Percentiles rank a stretch among this genome's conserved stretches.
These are phyloP conservation scores for Chaetomiaceae sp. DNA, from an alignment of 2,329 filamentous ascomycete genomes.

Conservation along the genomic window DNA sequence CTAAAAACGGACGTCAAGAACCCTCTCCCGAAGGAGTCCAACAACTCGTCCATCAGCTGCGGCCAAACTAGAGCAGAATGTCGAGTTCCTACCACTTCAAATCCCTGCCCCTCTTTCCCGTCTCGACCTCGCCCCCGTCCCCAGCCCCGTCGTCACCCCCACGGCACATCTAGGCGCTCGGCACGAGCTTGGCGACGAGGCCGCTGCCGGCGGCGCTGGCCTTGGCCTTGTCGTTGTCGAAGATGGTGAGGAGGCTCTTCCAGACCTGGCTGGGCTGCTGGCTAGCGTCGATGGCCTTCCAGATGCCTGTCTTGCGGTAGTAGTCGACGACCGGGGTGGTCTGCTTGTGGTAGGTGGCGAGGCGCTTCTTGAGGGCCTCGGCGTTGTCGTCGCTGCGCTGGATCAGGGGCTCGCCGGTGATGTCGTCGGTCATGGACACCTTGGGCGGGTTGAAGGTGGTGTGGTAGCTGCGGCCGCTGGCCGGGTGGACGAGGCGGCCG, in stretches of 20 bases:
- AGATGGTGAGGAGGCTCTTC: slow-evolving; percentile 84
- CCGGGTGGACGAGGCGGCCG: slow-evolving; percentile 90
- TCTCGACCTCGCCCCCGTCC: not conserved
- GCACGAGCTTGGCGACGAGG: slow-evolving; percentile 40
- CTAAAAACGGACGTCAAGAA: not conserved
- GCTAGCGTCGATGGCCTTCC: slow-evolving; percentile 91
- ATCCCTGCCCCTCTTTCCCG: not conserved
- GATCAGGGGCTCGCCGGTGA: slow-evolving; percentile 93
- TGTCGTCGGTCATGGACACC: slow-evolving; percentile 86
- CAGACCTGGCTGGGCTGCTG: slow-evolving; percentile 94
- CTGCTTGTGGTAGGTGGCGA: slow-evolving; percentile 90
- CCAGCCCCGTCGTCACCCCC: slow-evolving; percentile 5
- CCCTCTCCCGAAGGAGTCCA: not conserved
- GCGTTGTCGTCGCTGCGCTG: slow-evolving; percentile 97
- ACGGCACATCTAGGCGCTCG: slow-evolving; percentile 25
- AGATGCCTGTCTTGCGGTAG: slow-evolving; percentile 97
- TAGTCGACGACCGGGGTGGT: slow-evolving; percentile 89
- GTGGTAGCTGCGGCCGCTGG: slow-evolving; percentile 95
- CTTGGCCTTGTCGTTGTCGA: slow-evolving; percentile 60
- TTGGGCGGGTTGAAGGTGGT: slow-evolving; percentile 98
- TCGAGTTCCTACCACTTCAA: slow-evolving; percentile 6
- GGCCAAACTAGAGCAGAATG: slow-evolving; percentile 16
- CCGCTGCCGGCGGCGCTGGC: slow-evolving; percentile 33
- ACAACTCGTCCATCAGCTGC: slow-evolving; percentile 2
- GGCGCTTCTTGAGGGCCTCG: slow-evolving; percentile 89